Evolutionary conservation across 768 basidiomycete species (phyloP), one percentile per base, ranked within the genome.

Genomic region (Kwoniella sp.): DNA sequence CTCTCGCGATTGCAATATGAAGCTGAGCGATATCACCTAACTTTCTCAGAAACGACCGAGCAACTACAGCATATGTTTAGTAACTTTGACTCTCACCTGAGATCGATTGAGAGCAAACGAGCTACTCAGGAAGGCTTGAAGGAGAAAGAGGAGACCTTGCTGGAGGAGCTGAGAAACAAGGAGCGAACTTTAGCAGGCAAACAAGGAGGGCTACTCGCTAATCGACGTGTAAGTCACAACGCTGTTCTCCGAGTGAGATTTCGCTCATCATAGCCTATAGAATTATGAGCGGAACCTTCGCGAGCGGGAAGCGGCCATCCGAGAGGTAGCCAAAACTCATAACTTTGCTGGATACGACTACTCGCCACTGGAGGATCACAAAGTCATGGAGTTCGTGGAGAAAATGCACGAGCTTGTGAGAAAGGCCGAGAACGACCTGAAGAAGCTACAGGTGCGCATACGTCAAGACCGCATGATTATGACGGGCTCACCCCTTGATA

Each of bases 301-400:
- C 2, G 83, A 84, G 4, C 83, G 92, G 26, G 90, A 92, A 69
- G 78, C 79, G 12, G 76, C 84, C 20, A 84, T 96, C 49, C 82
- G 81, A 11, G 82, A 84, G 41, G 81, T 89, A 14, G 80, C 83
- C 43, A 77, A 82, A 29, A 82, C 82, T 58, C 78, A 86, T 60
- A 78, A 80, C 8, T 84, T 96, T 60, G 82, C 83, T 43, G 89
- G 88, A 0, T 90, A 82, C 67, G 82, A 81, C 46, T 78, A 82
- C 42, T 79, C 83, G 0, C 84, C 84, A 1, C 78, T 91, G 29
- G 84, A 85, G 43, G 79, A 83, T 33, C 81, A 82, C 33, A 81
- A 89, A 68, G 79, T 90, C 17, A 70, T 79, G 25, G 85, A 89
- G 38, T 92, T 95, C 69, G 77, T 83, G 22, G 76, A 82, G 8